Evolutionary conservation across 2,329 filamentous ascomycete genomes (phyloP).

Genomic region (Botryotinia globosa): DNA sequence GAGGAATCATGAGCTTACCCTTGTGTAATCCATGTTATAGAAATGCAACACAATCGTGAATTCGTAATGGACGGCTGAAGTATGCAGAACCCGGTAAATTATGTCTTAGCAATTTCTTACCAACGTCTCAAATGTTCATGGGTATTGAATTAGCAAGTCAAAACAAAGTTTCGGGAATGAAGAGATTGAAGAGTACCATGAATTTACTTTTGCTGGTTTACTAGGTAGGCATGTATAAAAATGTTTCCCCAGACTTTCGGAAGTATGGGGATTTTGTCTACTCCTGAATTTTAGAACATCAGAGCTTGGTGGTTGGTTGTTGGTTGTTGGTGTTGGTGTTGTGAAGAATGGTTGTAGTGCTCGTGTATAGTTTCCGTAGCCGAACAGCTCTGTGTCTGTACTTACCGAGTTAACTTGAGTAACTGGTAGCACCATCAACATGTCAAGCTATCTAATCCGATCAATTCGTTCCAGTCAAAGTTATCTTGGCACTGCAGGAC

Average conservation of each 20-base stretch:
- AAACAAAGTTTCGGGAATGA: neutral
- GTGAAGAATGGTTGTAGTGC: neutral
- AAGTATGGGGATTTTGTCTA: neutral
- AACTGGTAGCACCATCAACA: neutral
- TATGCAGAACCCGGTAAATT: neutral
- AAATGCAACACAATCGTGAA: neutral
- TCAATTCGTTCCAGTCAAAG: neutral
- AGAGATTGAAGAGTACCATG: neutral
- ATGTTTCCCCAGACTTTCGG: constrained; percentile 4
- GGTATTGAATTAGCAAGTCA: neutral
- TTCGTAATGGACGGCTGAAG: neutral
- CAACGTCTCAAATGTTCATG: neutral
- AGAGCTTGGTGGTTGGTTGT: neutral
- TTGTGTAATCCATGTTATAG: neutral
- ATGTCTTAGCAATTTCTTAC: neutral
- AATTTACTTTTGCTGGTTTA: neutral
- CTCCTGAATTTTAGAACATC: neutral
- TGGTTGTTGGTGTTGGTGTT: neutral
- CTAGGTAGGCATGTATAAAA: neutral
- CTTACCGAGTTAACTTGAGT: neutral
- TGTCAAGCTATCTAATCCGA: constrained; percentile 10
- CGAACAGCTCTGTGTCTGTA: neutral
- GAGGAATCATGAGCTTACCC: neutral
- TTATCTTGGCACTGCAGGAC: constrained; percentile 15
- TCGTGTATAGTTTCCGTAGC: neutral